phyloP scores from a whole-genome alignment of 169 alveolate genomes.

The Plasmodium fragile region DNA sequence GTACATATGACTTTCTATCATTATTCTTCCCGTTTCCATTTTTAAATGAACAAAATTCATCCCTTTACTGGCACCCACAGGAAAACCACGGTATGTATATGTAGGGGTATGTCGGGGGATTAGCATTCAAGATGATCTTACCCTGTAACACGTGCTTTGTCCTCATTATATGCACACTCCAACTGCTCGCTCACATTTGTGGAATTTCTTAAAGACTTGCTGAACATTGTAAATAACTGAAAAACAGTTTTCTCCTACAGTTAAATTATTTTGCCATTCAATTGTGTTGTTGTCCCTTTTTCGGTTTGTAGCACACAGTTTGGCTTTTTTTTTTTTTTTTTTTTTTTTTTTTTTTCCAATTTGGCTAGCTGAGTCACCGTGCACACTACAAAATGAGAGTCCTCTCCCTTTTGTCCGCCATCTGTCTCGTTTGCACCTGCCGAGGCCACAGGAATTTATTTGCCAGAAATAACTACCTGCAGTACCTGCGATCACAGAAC shows the following conservation, averaged over 20 bases:
- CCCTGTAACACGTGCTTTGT: not conserved
- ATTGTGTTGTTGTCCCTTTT: not conserved
- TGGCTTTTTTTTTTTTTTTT: not conserved
- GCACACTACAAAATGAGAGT: constrained; percentile 26
- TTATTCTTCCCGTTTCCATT: not conserved
- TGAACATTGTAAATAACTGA: not conserved
- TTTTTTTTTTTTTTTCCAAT: constrained; percentile 12
- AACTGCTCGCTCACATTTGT: not conserved
- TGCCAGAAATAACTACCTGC: constrained; percentile 44
- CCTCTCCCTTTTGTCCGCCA: not conserved
- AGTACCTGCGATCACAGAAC: constrained; percentile 45
- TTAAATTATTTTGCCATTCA: constrained; percentile 2
- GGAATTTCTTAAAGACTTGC: not conserved
- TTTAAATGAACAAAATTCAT: not conserved
- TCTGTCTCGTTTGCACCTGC: constrained; percentile 30
- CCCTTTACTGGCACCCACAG: not conserved
- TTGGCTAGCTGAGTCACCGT: not conserved
- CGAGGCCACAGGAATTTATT: constrained; percentile 32
- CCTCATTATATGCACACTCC: not conserved
- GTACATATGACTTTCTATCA: not conserved
- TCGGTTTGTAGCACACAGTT: not conserved
- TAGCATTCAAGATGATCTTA: not conserved
- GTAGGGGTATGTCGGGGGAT: not conserved
- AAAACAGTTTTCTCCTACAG: not conserved
- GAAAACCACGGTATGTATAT: not conserved